Base-by-base conservation (phyloP, 2,329 filamentous ascomycete genomes). In the Venturia nashicola region DNA sequence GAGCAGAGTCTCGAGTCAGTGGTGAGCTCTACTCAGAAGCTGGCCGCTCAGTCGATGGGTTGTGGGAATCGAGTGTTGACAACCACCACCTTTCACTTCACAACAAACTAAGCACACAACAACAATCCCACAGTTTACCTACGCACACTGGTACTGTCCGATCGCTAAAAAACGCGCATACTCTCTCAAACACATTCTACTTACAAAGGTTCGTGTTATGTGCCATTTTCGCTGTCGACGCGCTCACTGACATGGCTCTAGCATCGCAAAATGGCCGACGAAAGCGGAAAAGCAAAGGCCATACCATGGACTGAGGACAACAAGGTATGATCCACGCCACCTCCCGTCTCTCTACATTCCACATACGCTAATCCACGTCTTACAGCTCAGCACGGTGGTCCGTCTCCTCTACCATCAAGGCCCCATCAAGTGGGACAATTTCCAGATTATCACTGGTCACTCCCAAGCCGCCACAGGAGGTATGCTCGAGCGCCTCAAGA, bases 261-360 rank as follows among this genome's bases (percentile, higher is more conserved):
- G 20, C 46, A 51, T 51, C 46, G 20, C 23, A 42, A 46, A n/a
- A 55, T 59, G 61, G 61, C 61, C n/a, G 61, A 62, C 42, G 27
- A 34, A 39, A 32, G 44, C 6, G 44, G 44, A 20, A 51, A 51
- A n/a, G 60, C 60, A 1, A 20, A 27, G 34, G 1, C 18, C 2
- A 46, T 51, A 7, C 46, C 34, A 39, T 57, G 44, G 46, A 40
- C 48, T 20, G 61, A 63, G 11, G 61, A 63, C 1, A 46, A 57
- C 18, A 63, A 63, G 61, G 61, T 63, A 59, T 27, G 61, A 11
- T 14, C 14, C 46, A 6, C 27, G 34, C 59, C 14, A 39, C 18
- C 32, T 34, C 8, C 16, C 32, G n/a, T 57, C 27, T 36, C 32
- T 3, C 18, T 5, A 20, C 12, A n/a, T n/a, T 8, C 8, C 32